A percentile compares a stretch with the other conserved stretches of the same genome.
Evolutionary conservation across 2,329 filamentous ascomycete species (phyloP).

Genomic region (Pezicula neosporulosa): DNA sequence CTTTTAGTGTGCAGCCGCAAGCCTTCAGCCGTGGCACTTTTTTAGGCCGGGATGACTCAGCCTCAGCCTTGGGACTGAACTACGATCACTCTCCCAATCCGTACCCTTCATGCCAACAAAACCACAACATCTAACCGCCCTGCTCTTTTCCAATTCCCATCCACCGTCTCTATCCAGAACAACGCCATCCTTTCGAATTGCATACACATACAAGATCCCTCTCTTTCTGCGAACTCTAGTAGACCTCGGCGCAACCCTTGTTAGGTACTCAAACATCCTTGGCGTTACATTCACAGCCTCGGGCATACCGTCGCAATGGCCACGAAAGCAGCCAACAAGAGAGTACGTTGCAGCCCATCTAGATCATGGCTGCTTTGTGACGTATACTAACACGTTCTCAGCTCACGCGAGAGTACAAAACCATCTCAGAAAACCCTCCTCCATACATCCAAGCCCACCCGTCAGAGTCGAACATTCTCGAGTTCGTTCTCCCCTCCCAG

Average conservation of each 20-base stretch:
- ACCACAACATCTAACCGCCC: neutral
- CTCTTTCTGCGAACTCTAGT: no score
- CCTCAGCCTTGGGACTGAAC: no score
- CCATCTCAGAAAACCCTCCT: slow-evolving; percentile 71
- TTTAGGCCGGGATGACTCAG: no score
- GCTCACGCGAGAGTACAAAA: slow-evolving; percentile 62
- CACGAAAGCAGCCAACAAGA: slow-evolving; percentile 69
- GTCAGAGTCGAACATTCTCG: slow-evolving; percentile 86
- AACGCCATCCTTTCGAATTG: no score
- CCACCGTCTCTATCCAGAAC: neutral
- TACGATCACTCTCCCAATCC: no score
- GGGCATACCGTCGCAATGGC: slow-evolving; percentile 49
- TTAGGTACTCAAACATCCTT: no score
- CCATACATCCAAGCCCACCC: slow-evolving; percentile 88
- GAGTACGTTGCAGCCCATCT: slow-evolving; percentile 45
- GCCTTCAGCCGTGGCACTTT: no score
- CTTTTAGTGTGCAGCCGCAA: no score
- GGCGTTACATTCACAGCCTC: slow-evolving; percentile 1
- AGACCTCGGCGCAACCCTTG: no score
- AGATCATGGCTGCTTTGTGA: slow-evolving; percentile 52
- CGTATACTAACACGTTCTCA: slow-evolving; percentile 21
- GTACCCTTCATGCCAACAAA: no score
- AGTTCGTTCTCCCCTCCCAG: slow-evolving; percentile 48
- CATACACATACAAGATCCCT: no score
- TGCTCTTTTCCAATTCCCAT: slow-evolving; percentile 2